A percentile compares a stretch with the other conserved stretches of the same genome.
Conservation (phyloP, 345 rosid species). For the Cardiospermum halicacabum region DNA sequence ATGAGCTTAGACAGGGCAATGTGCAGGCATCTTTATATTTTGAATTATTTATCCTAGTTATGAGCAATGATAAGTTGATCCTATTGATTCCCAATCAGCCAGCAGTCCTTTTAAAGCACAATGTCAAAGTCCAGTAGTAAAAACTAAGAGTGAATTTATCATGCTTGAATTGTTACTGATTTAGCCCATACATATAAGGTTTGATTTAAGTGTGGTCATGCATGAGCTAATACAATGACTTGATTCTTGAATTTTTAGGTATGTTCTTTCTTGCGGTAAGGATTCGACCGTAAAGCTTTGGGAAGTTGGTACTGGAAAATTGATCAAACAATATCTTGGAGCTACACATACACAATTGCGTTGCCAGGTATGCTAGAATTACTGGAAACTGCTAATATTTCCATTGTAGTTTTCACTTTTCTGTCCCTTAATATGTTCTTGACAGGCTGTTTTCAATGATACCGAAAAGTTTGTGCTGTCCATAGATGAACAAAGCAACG, state of each 20-base stretch:
- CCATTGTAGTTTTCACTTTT: not conserved
- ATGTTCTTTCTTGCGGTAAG: constrained; percentile 76
- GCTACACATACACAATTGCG: constrained; percentile 55
- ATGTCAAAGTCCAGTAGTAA: not conserved
- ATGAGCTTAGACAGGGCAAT: not conserved
- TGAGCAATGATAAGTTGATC: not conserved
- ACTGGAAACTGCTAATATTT: not conserved
- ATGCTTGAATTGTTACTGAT: not conserved
- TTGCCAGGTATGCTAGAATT: constrained; percentile 51
- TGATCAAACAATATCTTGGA: constrained; percentile 73
- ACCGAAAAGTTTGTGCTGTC: constrained; percentile 77
- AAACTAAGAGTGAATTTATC: not conserved
- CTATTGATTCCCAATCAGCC: not conserved
- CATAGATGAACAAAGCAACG: constrained; percentile 51
- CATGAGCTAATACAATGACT: constrained; percentile 10
- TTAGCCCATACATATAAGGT: not conserved
- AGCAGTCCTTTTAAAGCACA: not conserved
- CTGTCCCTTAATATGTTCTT: constrained; percentile 8
- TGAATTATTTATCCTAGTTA: not conserved
- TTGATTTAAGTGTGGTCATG: not conserved
- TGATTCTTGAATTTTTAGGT: constrained; percentile 37
- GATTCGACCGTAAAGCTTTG: constrained; percentile 75
- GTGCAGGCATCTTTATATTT: not conserved
- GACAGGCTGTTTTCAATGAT: constrained; percentile 78
- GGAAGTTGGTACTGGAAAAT: constrained; percentile 74